Evolutionary conservation across 2,329 filamentous ascomycete species (phyloP).

Genomic region (Penicillium sp.): DNA sequence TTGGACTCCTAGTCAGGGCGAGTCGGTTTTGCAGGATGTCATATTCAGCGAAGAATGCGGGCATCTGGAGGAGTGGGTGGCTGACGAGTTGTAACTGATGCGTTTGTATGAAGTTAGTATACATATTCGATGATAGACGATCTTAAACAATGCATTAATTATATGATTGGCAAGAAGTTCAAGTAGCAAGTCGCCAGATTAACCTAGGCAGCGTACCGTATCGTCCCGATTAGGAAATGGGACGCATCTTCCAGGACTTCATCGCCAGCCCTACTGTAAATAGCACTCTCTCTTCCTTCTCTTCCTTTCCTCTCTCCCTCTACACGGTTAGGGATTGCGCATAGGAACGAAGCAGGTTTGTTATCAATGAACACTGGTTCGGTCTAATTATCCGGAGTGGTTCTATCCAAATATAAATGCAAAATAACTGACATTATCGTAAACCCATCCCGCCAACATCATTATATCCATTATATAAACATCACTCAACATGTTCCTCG

Average conservation of each 20-base stretch:
- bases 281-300: no score
- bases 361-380: no score
- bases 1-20: conserved; percentile 77
- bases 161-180: not conserved
- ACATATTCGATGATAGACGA: not conserved
- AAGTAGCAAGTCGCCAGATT: no score
- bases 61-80: conserved; percentile 14
- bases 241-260: not conserved
- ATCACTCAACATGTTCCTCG: not conserved
- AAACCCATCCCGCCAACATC: no score
- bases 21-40: conserved; percentile 71
- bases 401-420: not conserved
- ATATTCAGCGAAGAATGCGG: conserved; percentile 66
- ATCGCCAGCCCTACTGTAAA: not conserved
- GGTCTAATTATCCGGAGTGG: no score
- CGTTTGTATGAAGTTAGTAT: not conserved
- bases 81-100: conserved; percentile 10
- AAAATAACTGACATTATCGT: not conserved
- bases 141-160: not conserved
- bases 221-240: not conserved
- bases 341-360: no score
- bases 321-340: no score
- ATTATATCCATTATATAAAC: no score
- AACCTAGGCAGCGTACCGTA: not conserved
- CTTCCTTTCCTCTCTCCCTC: no score